Percentiles rank a stretch among this genome's conserved stretches.
Evolutionary conservation across 305 asterid species (phyloP).

Genomic region (Fraxinus sp.): DNA sequence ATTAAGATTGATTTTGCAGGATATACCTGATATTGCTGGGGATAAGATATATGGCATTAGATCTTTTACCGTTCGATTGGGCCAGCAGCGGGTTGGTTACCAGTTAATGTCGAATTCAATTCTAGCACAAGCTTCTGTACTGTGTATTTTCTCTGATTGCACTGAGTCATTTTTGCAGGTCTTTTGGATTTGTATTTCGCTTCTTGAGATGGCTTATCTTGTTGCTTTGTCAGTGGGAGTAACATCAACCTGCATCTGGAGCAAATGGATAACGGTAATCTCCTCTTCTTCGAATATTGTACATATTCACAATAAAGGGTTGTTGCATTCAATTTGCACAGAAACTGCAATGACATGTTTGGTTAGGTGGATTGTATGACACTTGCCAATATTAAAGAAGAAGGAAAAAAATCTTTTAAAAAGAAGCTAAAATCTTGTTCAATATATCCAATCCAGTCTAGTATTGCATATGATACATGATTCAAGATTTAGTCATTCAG

Average conservation of each 20-base stretch:
- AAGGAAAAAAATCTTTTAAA: background rate
- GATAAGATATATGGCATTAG: conserved; percentile 5
- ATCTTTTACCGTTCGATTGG: conserved; percentile 20
- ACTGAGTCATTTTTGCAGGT: background rate
- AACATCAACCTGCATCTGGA: conserved; percentile 40
- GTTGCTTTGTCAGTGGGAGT: conserved; percentile 7
- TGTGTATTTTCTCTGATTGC: background rate
- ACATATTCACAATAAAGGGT: background rate
- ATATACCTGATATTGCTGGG: conserved; percentile 6
- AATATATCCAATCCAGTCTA: background rate
- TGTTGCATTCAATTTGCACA: background rate
- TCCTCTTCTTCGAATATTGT: background rate
- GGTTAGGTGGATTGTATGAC: background rate
- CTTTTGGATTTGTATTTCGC: conserved; percentile 33
- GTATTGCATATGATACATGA: background rate
- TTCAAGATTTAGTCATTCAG: background rate
- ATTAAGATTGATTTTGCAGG: background rate
- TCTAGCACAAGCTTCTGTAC: background rate
- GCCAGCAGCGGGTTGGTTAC: conserved; percentile 43
- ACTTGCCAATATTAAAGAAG: background rate
- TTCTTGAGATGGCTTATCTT: conserved; percentile 3
- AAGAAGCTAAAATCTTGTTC: background rate
- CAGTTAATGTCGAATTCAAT: background rate
- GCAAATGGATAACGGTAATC: conserved; percentile 42
- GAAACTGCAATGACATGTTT: background rate